Evolutionary conservation across 225 moss, liverwort and hornwort species (phyloP), one percentile per base, ranked within the genome.

Genomic region (Straminergon stramineum): DNA sequence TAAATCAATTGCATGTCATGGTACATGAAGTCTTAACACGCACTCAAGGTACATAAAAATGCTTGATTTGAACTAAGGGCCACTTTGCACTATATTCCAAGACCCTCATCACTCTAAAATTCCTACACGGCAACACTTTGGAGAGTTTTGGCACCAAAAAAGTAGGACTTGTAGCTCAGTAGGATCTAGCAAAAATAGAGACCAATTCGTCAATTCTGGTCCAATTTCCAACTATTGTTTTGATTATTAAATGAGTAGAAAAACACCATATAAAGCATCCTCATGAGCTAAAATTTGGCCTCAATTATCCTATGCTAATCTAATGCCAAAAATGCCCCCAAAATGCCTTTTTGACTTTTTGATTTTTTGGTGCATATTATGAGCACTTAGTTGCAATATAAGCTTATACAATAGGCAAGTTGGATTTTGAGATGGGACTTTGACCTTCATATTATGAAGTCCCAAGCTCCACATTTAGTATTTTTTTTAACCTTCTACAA

Each of bases 251-350:
- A 18, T 51, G 7, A 75, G 4, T 18, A 11, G 2, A n/a, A 18
- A 74, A 75, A 7, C 6, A 51, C 45, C 2, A 20, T 12, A 4
- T 75, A 31, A 75, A 11, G 3, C 7, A 30, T 75, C 17, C 2
- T 17, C 1, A 0, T 48, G 1, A 10, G 4, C 1, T 30, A 0
- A 19, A 11, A 2, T 75, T 19, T 51, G 18, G 4, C 51, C 12
- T 2, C 7, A 51, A 75, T 51, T 8, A 2, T 12, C 32, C 0
- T 3, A 5, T 20, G 12, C 7, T 19, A 0, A 20, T 52, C 52
- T 51, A 7, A 75, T 75, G 20, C 12, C 12, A 32, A 75, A 19
- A 52, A 1, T 21, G 21, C 22, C 14, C 0, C 1, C 13, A 22
- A 76, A 13, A 22, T 77, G 34, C 7, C 0, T 21, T 52, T 52